Percentiles rank a stretch among this genome's conserved stretches.
Conservation (phyloP, 179 eudicot genomes). For the Silene vulgaris region DNA sequence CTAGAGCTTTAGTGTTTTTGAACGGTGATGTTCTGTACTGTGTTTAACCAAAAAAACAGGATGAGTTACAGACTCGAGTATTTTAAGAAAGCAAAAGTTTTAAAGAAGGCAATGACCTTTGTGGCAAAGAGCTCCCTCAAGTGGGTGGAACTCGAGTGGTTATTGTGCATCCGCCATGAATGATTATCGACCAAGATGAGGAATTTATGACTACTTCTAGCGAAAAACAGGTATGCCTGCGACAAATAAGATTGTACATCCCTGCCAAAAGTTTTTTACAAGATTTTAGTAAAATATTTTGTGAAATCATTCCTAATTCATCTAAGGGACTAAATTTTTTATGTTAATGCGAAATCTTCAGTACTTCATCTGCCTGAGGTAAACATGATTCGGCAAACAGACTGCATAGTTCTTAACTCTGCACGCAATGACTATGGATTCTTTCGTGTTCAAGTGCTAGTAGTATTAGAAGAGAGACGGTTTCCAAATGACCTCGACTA, state of each 20-base stretch:
- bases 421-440: background rate
- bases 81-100: background rate
- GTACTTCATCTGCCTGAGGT: background rate
- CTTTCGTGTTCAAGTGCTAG: too few species aligned
- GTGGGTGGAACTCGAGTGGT: slow-evolving; percentile 61
- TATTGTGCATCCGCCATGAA: slow-evolving; percentile 73
- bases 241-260: slow-evolving; percentile 92
- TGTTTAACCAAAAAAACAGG: slow-evolving; percentile 27
- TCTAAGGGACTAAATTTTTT: too few species aligned
- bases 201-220: slow-evolving; percentile 53
- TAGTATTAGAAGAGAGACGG: background rate
- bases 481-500: background rate
- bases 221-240: slow-evolving; percentile 67
- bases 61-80: slow-evolving; percentile 13
- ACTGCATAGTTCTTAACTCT: background rate
- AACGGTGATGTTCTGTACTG: slow-evolving; percentile 51
- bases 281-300: background rate
- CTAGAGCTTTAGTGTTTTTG: slow-evolving; percentile 36
- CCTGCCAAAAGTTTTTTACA: slow-evolving; percentile 34
- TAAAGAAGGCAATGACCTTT: slow-evolving; percentile 51
- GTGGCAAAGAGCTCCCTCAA: slow-evolving; percentile 82
- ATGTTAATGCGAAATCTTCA: too few species aligned
- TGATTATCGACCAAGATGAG: slow-evolving; percentile 79
- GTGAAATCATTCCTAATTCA: too few species aligned
- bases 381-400: background rate